Evolutionary conservation across 1,284 basidiomycete species (phyloP), one percentile per base, ranked within the genome.

Genomic region (Xerocomus minutiporus): DNA sequence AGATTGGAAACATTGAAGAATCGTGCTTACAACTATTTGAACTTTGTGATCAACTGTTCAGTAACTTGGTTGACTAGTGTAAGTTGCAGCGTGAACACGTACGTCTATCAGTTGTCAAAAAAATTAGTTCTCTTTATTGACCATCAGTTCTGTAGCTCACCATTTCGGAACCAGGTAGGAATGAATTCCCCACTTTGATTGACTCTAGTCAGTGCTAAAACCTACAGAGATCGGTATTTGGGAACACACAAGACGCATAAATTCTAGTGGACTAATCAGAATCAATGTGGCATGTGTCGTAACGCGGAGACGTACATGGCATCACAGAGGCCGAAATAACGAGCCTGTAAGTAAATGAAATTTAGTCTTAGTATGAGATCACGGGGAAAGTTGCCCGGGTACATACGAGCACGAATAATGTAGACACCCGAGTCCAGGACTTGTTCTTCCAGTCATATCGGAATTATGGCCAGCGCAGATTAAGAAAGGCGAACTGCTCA

Each of bases 11-110:
- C 8, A 20, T 23, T 11, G 5, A 34, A 28, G 3, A 35, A 39
- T 11, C 8, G 6, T 29, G 28, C 56, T 50, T 25, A 57, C 56
- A 54, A 13, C 56, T 54, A n/a, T 48, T 45, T 2, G 7, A 3
- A 41, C 17, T 35, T 35, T 4, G 36, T 4, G 25, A 42, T n/a
- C 17, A 31, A 25, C 20, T 15, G 8, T 12, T 20, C 2, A 36
- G 20, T 26, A 48, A 8, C 38, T 5, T 47, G 8, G 15, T n/a
- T 5, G 23, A 20, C 28, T 25, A 32, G 11, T 12, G 5, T 7
- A 48, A 40, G 15, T 1, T 12, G 9, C 23, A 39, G 8, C 7
- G 8, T 17, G 47, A 4, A 8, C 29, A 49, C 47, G 12, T 34
- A 49, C 47, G 20, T 48, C 47, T 48, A 40, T 23, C 8, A 15